A percentile compares a stretch with the other conserved stretches of the same genome.
Conservation (phyloP, 2,329 filamentous ascomycete species). For the Fusarium sp. region DNA sequence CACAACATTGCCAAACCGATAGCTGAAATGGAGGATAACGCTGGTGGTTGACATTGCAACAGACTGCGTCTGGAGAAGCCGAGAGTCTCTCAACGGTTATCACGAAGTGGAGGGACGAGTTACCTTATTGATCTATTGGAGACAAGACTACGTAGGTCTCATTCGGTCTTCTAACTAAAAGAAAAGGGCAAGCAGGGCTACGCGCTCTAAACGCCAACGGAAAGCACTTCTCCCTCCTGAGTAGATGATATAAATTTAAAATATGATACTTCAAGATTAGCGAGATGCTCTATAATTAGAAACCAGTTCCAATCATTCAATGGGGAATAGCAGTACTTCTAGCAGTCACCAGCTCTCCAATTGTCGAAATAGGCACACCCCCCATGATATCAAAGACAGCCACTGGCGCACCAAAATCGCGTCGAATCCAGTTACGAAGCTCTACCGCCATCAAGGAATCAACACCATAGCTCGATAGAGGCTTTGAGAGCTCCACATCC, state of each 20-base stretch:
- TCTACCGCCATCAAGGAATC: slow-evolving; percentile 63
- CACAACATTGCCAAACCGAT: neutral
- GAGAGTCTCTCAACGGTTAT: neutral
- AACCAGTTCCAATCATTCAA: neutral
- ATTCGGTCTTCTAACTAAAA: neutral
- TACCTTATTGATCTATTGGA: neutral
- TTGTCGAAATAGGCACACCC: neutral
- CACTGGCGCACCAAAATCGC: slow-evolving; percentile 45
- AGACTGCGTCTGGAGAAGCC: neutral
- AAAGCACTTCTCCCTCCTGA: too few relatives aligned
- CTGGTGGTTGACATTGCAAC: neutral
- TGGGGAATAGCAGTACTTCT: neutral
- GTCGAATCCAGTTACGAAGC: slow-evolving; percentile 61
- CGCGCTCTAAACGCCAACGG: too few relatives aligned
- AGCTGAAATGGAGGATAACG: neutral
- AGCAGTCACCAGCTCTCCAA: neutral
- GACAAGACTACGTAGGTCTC: too few relatives aligned
- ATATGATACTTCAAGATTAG: neutral
- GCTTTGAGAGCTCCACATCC: slow-evolving; percentile 34
- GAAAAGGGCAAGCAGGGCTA: too few relatives aligned
- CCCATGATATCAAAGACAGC: slow-evolving; percentile 13
- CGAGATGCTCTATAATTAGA: too few relatives aligned
- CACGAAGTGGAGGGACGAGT: neutral
- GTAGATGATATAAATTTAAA: too few relatives aligned
- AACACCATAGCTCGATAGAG: slow-evolving; percentile 46